These are phyloP conservation scores for Sporothrix protearum DNA, from an alignment of 2,329 filamentous ascomycete species.

Conservation along the genomic window DNA sequence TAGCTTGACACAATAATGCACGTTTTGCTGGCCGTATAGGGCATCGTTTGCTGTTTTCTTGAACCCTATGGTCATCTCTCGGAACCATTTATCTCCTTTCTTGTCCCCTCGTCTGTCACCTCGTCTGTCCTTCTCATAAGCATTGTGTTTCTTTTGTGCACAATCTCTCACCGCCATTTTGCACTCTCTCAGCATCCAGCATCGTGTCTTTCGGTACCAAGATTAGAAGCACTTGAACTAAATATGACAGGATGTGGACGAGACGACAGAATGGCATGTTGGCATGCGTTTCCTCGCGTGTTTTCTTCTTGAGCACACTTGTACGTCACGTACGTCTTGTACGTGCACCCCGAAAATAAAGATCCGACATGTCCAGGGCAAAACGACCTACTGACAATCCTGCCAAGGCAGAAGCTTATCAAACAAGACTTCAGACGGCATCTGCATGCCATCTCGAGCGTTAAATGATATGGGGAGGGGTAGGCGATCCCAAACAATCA, in stretches of 20 bases:
- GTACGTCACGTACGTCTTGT: background rate
- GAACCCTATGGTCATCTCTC: background rate
- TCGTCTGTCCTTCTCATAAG: background rate
- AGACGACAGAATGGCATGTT: background rate
- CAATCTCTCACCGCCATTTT: background rate
- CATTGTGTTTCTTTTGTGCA: background rate
- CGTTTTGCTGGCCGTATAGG: background rate
- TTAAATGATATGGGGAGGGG: background rate
- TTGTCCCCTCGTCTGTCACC: background rate
- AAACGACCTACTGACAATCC: background rate
- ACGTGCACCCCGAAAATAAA: background rate
- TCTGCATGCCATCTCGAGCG: background rate
- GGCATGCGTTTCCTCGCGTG: constrained; percentile 5
- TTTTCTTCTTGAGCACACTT: background rate
- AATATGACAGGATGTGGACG: background rate
- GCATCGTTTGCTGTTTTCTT: background rate
- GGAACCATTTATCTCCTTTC: background rate
- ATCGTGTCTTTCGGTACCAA: background rate
- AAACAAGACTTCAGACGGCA: background rate
- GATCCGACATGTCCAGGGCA: background rate
- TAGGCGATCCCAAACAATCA: background rate
- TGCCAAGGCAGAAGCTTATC: background rate
- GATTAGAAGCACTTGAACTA: background rate
- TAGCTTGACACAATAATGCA: background rate
- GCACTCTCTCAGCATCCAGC: background rate